These are phyloP conservation scores for Vitis hybrid DNA, from an alignment of 177 flowering plant genomes.

Conservation along the genomic window DNA sequence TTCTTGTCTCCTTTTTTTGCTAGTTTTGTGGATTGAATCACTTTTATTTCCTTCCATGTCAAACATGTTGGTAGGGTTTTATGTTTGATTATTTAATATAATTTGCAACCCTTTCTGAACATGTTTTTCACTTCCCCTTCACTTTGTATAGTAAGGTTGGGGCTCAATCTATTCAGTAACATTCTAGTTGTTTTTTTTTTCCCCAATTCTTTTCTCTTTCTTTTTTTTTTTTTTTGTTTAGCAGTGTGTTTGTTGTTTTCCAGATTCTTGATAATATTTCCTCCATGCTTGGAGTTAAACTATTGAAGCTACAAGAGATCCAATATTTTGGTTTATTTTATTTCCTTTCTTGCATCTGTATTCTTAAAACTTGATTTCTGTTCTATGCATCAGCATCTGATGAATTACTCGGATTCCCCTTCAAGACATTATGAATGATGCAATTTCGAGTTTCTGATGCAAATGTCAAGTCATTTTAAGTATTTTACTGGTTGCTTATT, in stretches of 20 bases:
- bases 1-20: conserved; percentile 1
- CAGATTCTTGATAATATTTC: background rate
- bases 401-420: conserved; percentile 78
- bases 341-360: background rate
- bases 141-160: background rate
- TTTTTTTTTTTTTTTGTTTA: background rate
- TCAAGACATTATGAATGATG: conserved; percentile 70
- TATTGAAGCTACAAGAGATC: background rate
- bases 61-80: too few species aligned
- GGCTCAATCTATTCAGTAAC: background rate
- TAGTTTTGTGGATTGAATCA: background rate
- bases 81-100: too few species aligned
- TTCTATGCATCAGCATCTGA: conserved; percentile 32
- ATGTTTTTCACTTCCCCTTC: background rate
- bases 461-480: background rate
- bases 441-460: conserved; percentile 68
- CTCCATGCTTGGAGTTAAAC: background rate
- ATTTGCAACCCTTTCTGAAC: too few species aligned
- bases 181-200: background rate
- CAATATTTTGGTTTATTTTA: background rate
- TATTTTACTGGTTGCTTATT: too few species aligned
- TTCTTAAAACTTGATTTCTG: background rate
- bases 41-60: too few species aligned
- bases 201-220: background rate
- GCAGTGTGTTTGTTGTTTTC: background rate